Evolutionary conservation across 2,329 filamentous ascomycete species (phyloP).

Genomic region (Penicillium sp.): DNA sequence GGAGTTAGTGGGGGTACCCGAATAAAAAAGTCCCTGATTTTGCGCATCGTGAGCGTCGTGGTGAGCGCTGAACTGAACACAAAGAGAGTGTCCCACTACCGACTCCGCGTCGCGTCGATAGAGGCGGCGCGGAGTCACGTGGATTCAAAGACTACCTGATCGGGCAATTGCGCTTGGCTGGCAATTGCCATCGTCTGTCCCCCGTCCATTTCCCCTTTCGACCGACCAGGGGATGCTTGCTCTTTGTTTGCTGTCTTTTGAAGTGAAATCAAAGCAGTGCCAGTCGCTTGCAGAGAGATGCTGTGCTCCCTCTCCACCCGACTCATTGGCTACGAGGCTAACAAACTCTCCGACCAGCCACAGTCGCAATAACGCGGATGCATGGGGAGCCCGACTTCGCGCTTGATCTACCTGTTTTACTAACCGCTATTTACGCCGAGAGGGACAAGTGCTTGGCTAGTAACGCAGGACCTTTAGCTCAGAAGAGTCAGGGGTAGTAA

Average conservation of each 20-base stretch:
- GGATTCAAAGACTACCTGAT: constrained; percentile 9
- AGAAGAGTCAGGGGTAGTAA: constrained; percentile 7
- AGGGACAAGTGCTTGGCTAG: background rate
- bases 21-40: constrained; percentile 54
- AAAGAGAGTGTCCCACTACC: background rate
- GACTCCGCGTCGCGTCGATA: constrained; percentile 19
- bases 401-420: constrained; percentile 3
- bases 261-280: background rate
- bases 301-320: background rate
- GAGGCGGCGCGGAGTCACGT: constrained; percentile 25
- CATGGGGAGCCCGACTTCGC: constrained; percentile 7
- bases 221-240: background rate
- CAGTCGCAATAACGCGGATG: constrained; percentile 1
- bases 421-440: background rate
- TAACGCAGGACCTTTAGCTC: no score
- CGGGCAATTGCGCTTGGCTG: background rate
- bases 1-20: constrained; percentile 32
- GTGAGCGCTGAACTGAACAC: background rate
- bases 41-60: constrained; percentile 32
- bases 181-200: background rate
- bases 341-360: constrained; percentile 4
- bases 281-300: background rate
- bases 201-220: background rate
- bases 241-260: background rate
- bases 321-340: background rate